A percentile compares a stretch with the other conserved stretches of the same genome.
phyloP scores from a whole-genome alignment of 441 rosid species.

The Pelargonium cotyledonis region DNA sequence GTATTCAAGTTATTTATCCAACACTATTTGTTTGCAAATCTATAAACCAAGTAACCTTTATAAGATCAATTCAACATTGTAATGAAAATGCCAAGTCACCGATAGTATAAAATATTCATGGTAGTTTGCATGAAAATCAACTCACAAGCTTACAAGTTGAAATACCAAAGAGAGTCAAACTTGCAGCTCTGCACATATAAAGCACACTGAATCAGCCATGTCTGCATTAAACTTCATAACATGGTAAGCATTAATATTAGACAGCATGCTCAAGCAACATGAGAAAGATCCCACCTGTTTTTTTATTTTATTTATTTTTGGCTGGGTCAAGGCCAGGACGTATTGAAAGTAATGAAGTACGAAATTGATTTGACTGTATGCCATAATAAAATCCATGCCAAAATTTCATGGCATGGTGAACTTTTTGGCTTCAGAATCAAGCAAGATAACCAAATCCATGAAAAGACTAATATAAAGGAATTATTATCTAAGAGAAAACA shows the following conservation, averaged over 20 bases:
- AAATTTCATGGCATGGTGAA: background rate
- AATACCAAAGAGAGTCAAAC: background rate
- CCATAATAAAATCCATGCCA: background rate
- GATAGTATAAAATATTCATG: background rate
- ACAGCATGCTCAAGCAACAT: background rate
- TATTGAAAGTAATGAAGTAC: background rate
- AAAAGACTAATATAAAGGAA: background rate
- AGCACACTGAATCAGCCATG: background rate
- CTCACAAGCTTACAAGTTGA: slow-evolving; percentile 4
- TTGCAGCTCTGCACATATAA: background rate
- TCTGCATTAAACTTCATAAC: background rate
- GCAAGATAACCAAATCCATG: background rate
- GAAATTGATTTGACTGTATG: background rate
- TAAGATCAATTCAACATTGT: background rate
- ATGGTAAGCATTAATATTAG: background rate
- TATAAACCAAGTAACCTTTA: background rate
- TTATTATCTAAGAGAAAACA: background rate
- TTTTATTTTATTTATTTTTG: background rate
- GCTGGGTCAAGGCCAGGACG: background rate
- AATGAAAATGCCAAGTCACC: background rate
- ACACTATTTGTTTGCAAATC: background rate
- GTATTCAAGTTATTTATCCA: background rate
- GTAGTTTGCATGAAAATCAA: background rate
- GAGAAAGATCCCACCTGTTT: background rate
- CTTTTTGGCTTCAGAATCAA: background rate